These are phyloP conservation scores for Mycosphaerella sp. DNA, from an alignment of 2,329 filamentous ascomycete genomes.

Conservation along the genomic window DNA sequence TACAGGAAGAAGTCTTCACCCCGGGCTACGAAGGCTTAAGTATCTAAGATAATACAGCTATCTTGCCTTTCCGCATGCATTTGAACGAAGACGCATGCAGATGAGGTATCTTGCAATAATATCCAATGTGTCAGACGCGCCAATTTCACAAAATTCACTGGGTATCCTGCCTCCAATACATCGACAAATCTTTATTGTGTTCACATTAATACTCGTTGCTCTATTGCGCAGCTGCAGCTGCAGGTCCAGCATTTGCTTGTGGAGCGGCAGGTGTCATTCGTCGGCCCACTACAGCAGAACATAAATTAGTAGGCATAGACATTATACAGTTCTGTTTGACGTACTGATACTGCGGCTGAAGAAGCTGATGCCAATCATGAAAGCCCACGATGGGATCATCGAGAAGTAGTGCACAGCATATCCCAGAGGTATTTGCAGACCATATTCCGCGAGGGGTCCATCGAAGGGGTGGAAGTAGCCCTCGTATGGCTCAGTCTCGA, in stretches of 20 bases:
- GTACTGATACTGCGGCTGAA: conserved; percentile 61
- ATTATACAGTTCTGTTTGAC: background rate
- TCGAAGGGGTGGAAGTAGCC: conserved; percentile 72
- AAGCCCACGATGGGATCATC: conserved; percentile 60
- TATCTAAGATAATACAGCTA: too few species aligned
- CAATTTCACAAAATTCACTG: background rate
- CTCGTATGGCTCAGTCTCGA: conserved; percentile 49
- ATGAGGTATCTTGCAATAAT: too few species aligned
- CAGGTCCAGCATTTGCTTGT: conserved; percentile 3
- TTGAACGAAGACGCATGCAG: too few species aligned
- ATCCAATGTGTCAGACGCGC: background rate
- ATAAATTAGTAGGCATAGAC: background rate
- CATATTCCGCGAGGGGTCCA: conserved; percentile 57
- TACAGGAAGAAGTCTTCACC: too few species aligned
- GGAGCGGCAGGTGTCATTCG: conserved; percentile 2
- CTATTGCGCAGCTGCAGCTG: conserved; percentile 1
- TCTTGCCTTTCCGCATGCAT: too few species aligned
- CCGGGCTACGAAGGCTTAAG: too few species aligned
- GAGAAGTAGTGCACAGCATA: conserved; percentile 60
- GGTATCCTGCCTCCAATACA: background rate
- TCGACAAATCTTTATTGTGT: background rate
- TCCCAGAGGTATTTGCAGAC: conserved; percentile 57
- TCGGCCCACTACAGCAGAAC: conserved; percentile 5
- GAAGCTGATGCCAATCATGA: conserved; percentile 71
- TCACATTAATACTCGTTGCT: background rate